Evolutionary conservation across 1,139 yeast species (phyloP), one percentile per base, ranked within the genome.

Genomic region (Candida dubliniensis): DNA sequence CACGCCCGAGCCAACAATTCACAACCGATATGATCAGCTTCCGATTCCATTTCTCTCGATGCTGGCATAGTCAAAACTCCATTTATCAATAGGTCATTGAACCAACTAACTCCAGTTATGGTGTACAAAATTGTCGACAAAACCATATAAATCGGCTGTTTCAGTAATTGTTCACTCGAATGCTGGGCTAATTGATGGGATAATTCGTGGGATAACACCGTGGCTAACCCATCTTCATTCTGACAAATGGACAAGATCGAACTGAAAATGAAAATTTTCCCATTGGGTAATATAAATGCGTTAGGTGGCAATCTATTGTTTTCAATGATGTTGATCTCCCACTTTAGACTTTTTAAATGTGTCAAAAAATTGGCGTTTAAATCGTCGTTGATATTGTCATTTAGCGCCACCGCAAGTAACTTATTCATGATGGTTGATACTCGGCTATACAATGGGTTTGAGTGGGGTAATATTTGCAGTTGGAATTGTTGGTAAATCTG

Each of bases 111-210:
- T 29, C 57, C 74, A 23, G 64, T 69, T 47, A 61, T 59, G 55
- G 58, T 58, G 50, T 63, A 81, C 43, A 86, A 54, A 0, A 76
- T 40, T 0, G 82, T 51, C 5, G 83, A 79, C 8, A 84, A 51
- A 0, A 76, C 53, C 15, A 81, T 69, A 55, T 82, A 82, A 32
- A 77, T 56, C 0, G 93, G 93, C 30, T 82, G 80, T 45, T 77
- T 73, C 12, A 88, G 79, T 37, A 91, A 59, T 55, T 84, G 83
- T 58, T 95, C 99, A 45, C 87, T 84, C 1, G 95, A 80, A 61
- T 93, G 99, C 49, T 95, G 84, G 4, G 97, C 96, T 55, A 93
- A 72, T 60, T 90, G 96, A 66, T 93, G 98, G 0, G 96, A 90
- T 43, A 91, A 78, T 57, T 95, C 99, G 60, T 93, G 99, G 0